A percentile compares a stretch with the other conserved stretches of the same genome.
phyloP scores from a whole-genome alignment of 768 basidiomycete species.

The Tylopilus rubrobrunneus region DNA sequence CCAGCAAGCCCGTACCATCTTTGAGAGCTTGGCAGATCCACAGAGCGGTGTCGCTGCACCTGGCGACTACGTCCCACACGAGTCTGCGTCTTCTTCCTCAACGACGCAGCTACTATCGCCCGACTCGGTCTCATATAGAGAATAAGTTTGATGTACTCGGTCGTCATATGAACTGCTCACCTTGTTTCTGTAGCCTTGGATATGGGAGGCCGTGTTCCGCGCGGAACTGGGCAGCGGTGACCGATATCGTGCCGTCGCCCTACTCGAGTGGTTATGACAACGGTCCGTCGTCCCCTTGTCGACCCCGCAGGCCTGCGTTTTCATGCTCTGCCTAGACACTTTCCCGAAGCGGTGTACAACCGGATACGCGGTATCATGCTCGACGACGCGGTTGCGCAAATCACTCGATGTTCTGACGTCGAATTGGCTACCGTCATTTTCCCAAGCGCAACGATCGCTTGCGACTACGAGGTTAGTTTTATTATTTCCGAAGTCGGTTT shows the following conservation, averaged over 20 bases:
- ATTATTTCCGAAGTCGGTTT: conserved; percentile 9
- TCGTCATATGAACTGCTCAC: not conserved
- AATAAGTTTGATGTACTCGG: no score
- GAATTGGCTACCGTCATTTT: conserved; percentile 12
- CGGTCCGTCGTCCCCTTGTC: conserved; percentile 41
- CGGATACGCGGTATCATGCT: conserved; percentile 78
- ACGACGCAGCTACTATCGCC: conserved; percentile 24
- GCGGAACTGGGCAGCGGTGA: conserved; percentile 82
- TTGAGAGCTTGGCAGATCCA: conserved; percentile 78
- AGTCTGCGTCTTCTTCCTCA: conserved; percentile 26
- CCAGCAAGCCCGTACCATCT: conserved; percentile 65
- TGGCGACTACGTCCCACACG: conserved; percentile 80
- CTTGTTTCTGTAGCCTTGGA: conserved; percentile 58
- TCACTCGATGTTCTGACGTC: conserved; percentile 6
- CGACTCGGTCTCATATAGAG: conserved; percentile 38
- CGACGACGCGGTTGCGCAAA: conserved; percentile 55
- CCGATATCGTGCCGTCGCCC: conserved; percentile 59
- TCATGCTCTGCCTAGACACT: conserved; percentile 39
- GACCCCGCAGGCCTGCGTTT: not conserved
- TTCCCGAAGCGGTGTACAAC: conserved; percentile 74
- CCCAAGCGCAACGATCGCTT: conserved; percentile 11
- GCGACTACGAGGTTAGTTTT: conserved; percentile 7
- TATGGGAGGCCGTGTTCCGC: conserved; percentile 94
- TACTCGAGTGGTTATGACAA: conserved; percentile 69
- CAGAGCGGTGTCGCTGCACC: conserved; percentile 81